A percentile compares a stretch with the other conserved stretches of the same genome.
phyloP scores from a whole-genome alignment of 2,329 filamentous ascomycete species.

The Pseudocercospora crystallina region DNA sequence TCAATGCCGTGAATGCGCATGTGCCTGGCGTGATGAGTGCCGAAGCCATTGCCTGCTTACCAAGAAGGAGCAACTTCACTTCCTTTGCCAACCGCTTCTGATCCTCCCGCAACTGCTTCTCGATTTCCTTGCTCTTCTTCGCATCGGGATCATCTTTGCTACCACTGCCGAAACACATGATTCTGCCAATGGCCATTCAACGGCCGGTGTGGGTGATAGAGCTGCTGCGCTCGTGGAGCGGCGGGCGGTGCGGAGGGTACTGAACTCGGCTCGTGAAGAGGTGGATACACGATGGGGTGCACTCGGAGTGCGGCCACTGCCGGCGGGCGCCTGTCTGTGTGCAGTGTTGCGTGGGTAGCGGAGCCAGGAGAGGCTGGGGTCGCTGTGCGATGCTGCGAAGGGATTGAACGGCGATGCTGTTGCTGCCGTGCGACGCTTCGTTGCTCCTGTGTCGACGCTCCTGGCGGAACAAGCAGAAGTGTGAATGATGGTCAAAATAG shows the following conservation, averaged over 20 bases:
- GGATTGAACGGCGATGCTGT: constrained; percentile 6
- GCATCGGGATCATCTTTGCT: constrained; percentile 50
- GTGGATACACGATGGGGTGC: too few species aligned
- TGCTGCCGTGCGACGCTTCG: constrained; percentile 4
- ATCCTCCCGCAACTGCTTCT: constrained; percentile 80
- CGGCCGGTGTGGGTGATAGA: not conserved
- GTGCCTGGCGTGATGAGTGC: too few species aligned
- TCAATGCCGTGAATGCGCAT: not conserved
- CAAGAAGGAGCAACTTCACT: constrained; percentile 89
- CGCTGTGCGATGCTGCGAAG: constrained; percentile 12
- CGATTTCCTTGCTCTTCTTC: constrained; percentile 68
- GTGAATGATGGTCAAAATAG: too few species aligned
- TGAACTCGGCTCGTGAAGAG: not conserved
- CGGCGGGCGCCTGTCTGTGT: not conserved
- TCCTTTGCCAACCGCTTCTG: constrained; percentile 83
- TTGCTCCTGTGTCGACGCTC: constrained; percentile 3
- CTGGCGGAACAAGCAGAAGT: too few species aligned
- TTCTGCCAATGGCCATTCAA: constrained; percentile 30
- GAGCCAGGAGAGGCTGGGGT: constrained; percentile 9
- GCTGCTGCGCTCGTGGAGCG: constrained; percentile 1
- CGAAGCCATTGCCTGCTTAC: constrained; percentile 49
- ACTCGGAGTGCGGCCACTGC: not conserved
- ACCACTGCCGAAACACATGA: constrained; percentile 52
- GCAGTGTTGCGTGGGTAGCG: constrained; percentile 2
- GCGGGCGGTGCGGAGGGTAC: constrained; percentile 4